Evolutionary conservation across 2,329 filamentous ascomycete genomes (phyloP).

Genomic region (Aureobasidium mangrovei): DNA sequence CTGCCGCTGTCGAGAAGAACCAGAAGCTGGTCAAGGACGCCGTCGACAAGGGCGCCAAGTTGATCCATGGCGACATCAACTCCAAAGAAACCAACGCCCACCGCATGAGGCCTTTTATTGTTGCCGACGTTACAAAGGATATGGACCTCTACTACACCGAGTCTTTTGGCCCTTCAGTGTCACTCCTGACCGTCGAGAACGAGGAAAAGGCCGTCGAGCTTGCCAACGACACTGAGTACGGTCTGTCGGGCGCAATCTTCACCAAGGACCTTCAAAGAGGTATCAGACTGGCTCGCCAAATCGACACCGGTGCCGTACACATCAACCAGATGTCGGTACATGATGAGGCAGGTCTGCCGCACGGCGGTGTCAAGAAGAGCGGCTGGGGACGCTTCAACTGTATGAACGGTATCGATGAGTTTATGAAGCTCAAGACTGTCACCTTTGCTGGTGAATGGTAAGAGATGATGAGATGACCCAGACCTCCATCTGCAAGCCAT

Average conservation of each 20-base stretch:
- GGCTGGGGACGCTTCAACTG: conserved; percentile 31
- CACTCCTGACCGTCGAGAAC: conserved; percentile 53
- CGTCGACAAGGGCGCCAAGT: conserved; percentile 47
- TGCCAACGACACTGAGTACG: conserved; percentile 77
- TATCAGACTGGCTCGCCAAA: conserved; percentile 35
- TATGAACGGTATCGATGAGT: conserved; percentile 10
- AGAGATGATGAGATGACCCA: background rate
- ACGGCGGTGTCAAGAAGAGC: conserved; percentile 43
- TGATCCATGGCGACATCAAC: conserved; percentile 42
- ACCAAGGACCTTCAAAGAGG: conserved; percentile 53
- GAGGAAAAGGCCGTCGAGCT: conserved; percentile 65
- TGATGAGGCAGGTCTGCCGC: conserved; percentile 40
- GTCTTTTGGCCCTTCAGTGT: conserved; percentile 68
- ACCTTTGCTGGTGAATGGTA: conserved; percentile 18
- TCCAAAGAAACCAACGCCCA: conserved; percentile 23
- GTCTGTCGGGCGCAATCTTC: conserved; percentile 62
- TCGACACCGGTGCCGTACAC: conserved; percentile 52
- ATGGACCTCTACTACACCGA: conserved; percentile 73
- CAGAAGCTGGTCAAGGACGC: conserved; percentile 47
- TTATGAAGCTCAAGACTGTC: conserved; percentile 31
- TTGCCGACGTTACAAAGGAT: conserved; percentile 55
- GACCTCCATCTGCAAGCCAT: background rate
- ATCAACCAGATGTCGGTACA: conserved; percentile 45
- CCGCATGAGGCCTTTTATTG: conserved; percentile 55
- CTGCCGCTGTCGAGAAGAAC: conserved; percentile 43